Base-by-base conservation (phyloP, 2,329 filamentous ascomycete genomes). In the Xylariales sp. region DNA sequence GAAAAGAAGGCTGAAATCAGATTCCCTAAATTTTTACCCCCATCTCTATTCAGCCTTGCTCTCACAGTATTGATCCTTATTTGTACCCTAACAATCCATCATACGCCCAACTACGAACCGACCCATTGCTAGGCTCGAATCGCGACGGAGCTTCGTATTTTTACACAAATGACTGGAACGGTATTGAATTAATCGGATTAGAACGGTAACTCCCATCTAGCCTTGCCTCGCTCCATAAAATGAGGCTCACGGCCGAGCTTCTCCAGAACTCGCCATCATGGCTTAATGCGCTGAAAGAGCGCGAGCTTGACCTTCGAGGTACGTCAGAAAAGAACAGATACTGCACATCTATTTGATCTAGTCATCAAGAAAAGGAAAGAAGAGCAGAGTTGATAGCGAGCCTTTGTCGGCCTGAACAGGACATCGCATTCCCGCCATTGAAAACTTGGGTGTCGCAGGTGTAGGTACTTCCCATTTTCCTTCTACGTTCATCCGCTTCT, bases 261-360 rank as follows among this genome's bases (percentile, higher is more conserved):
- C 97, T 99, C 84, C 89, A 93, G 82, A 90, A 89, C 82, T 97
- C 96, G 79, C 91, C 97, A 75, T 97, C 95, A 81, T 99, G 97
- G 87, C 92, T 98, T 83, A 99, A 98, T 84, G 94, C 95, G 80
- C 89, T 99, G 82, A 97, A 96, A 85, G 96, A 99, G 88, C 93
- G 96, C 82, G 96, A 99, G 89, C 90, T 99, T 81, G 94, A 98
- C 86, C 93, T 99, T 78, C 91, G 96, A 97, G 96, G 96, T 98
- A 92, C 90, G 94, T 87, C 83, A 89, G 92, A 92, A 93, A 97
- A 93, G 93, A 90, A 87, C 93, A 95, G 94, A 96, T 97, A 89
- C 93, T 97, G 93, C 93, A 94, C 89, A 68, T 68, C 66, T 70
- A 68, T 68, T 72, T 73, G 71, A 72, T 73, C 68, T 72, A 70